Evolutionary conservation across 768 basidiomycete genomes (phyloP), one percentile per base, ranked within the genome.

Genomic region (Pulveroboletus sp.): DNA sequence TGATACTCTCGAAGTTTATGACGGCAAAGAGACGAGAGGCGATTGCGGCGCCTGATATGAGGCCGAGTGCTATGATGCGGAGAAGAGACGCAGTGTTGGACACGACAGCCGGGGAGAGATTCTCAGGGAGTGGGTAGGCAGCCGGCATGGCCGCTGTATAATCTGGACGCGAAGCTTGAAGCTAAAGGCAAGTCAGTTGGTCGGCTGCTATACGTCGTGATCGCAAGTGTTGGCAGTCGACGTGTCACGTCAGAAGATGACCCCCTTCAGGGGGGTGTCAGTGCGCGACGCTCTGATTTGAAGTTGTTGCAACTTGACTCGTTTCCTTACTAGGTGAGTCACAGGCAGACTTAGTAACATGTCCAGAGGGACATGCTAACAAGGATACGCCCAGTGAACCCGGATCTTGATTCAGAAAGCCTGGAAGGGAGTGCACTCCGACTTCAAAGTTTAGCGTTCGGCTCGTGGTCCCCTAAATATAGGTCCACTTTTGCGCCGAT

Each of bases 1-100:
- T 98, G 62, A 99, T 93, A 78, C 93, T 95, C 75, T 99, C 96
- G 67, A 96, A 97, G 60, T 97, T 91, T 55, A 98, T 75, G 61
- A 99, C 96, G 56, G 96, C 95, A 64, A 99, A 99, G 62, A 97
- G 77, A 68, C 96, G 85, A n/a, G 93, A 95, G 29, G 94, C 86
- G 63, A 97, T 89, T 20, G 96, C 94, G 62, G 94, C 93, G 58
- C 80, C 93, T 47, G 93, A 93, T 61, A 98, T 97, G 64, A 95
- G 76, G 14, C 80, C 77, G 49, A 99, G 85, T 20, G 94, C 88
- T 57, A 96, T 78, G 55, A 95, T 92, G 56, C 91, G 85, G 58
- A 99, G 75, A 58, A 98, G 77, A 43, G 93, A 93, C 35, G 86
- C 81, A n/a, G 90, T 88, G 61, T 97, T 96, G 45, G 81, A 73